Conservation (phyloP, 116 monocot genomes). For the Papilionanthe hybrid region DNA sequence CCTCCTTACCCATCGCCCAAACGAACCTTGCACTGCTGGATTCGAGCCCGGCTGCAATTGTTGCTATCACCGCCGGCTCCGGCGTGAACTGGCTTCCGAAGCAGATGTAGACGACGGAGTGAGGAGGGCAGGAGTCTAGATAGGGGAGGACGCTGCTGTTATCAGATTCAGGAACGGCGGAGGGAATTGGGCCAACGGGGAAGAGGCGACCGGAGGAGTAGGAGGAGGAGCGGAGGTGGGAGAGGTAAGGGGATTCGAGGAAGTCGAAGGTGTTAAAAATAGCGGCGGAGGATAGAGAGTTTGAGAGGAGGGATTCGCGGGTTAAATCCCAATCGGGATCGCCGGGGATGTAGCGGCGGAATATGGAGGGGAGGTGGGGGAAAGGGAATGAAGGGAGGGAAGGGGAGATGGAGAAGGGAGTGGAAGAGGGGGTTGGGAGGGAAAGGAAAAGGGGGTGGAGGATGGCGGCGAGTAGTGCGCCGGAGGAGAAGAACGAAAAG, state of each 20-base stretch:
- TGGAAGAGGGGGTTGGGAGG: neutral
- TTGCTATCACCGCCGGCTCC: neutral
- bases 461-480: constrained; percentile 21
- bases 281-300: constrained; percentile 8
- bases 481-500: constrained; percentile 29
- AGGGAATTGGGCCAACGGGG: constrained; percentile 24
- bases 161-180: constrained; percentile 2
- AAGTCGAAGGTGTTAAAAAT: constrained; percentile 27
- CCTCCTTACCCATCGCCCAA: constrained; percentile 14
- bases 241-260: constrained; percentile 21
- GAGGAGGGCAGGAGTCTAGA: constrained; percentile 26
- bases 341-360: neutral
- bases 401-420: neutral
- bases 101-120: constrained; percentile 37
- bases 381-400: constrained; percentile 5
- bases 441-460: constrained; percentile 14
- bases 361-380: neutral
- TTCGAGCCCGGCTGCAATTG: constrained; percentile 20
- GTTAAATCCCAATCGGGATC: constrained; percentile 14
- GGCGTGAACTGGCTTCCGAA: constrained; percentile 33
- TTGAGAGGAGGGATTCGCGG: constrained; percentile 14
- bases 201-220: constrained; percentile 28
- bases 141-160: constrained; percentile 8
- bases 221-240: constrained; percentile 3
- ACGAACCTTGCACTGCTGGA: constrained; percentile 28